These are phyloP conservation scores for Bryum argenteum DNA, from an alignment of 225 moss, liverwort and hornwort species.

Conservation along the genomic window DNA sequence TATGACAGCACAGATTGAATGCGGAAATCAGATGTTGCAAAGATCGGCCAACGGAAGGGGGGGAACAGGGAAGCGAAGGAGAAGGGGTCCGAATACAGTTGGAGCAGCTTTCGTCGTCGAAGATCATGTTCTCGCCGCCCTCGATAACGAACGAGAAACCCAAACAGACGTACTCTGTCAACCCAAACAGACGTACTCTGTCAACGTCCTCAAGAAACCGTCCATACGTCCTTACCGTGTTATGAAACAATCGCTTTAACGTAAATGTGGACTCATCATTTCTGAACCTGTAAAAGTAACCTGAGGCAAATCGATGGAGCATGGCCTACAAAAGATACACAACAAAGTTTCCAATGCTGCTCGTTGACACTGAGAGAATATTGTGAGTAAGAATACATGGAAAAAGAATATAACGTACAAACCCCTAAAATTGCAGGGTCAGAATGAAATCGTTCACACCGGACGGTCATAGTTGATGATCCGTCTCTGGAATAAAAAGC, in stretches of 20 bases:
- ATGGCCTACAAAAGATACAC: background rate
- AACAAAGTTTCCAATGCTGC: background rate
- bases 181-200: background rate
- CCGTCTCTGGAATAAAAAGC: conserved; percentile 37
- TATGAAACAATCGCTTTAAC: conserved; percentile 14
- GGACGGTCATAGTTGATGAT: conserved; percentile 35
- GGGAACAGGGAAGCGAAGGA: conserved; percentile 13
- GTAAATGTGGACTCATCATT: background rate
- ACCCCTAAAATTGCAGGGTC: conserved; percentile 35
- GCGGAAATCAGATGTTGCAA: conserved; percentile 14
- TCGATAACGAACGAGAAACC: conserved; percentile 10
- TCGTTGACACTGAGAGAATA: background rate
- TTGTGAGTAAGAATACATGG: background rate
- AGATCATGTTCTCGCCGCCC: background rate
- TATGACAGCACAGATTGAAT: conserved; percentile 10
- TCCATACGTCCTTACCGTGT: background rate
- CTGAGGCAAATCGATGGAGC: background rate
- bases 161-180: background rate
- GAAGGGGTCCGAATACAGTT: conserved; percentile 53
- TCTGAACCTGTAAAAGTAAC: background rate
- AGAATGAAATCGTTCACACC: conserved; percentile 31
- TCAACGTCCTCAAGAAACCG: background rate
- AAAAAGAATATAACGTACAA: conserved; percentile 27
- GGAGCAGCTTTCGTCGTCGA: conserved; percentile 47
- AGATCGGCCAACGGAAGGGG: conserved; percentile 19